phyloP scores from a whole-genome alignment of 2,329 filamentous ascomycete species.

The Madurella mycetomatis region DNA sequence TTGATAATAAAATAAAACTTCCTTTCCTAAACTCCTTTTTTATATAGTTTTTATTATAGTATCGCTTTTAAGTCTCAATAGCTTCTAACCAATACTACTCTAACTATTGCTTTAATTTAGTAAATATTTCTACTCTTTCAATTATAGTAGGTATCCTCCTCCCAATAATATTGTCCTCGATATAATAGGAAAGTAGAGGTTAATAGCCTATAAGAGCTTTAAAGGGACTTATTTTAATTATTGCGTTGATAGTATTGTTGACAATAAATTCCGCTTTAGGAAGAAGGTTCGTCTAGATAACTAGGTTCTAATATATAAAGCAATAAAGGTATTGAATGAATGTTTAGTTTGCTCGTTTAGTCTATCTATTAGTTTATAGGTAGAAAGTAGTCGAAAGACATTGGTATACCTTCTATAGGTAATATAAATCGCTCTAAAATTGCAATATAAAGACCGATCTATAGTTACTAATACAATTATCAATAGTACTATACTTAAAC shows the following conservation, averaged over 20 bases:
- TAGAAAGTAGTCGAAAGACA: background rate
- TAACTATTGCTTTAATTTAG: background rate
- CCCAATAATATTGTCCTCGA: background rate
- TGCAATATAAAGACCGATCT: background rate
- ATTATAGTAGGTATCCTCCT: background rate
- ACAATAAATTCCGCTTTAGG: background rate
- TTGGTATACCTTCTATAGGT: background rate
- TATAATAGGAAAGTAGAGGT: background rate
- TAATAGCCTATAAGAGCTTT: background rate
- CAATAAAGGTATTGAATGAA: background rate
- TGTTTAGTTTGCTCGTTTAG: background rate
- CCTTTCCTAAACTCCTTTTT: background rate
- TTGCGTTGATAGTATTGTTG: background rate
- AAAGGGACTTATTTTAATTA: background rate
- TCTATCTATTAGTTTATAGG: background rate
- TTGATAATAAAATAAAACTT: background rate
- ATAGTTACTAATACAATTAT: background rate
- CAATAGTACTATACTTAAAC: background rate
- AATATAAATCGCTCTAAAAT: constrained; percentile 1
- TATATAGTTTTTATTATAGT: background rate
- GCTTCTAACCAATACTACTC: background rate
- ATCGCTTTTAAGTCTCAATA: background rate
- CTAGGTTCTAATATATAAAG: background rate
- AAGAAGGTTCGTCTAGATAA: background rate
- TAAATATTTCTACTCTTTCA: background rate